Evolutionary conservation across 345 rosid species (phyloP), one percentile per base, ranked within the genome.

Genomic region (Anacardium occidentale): DNA sequence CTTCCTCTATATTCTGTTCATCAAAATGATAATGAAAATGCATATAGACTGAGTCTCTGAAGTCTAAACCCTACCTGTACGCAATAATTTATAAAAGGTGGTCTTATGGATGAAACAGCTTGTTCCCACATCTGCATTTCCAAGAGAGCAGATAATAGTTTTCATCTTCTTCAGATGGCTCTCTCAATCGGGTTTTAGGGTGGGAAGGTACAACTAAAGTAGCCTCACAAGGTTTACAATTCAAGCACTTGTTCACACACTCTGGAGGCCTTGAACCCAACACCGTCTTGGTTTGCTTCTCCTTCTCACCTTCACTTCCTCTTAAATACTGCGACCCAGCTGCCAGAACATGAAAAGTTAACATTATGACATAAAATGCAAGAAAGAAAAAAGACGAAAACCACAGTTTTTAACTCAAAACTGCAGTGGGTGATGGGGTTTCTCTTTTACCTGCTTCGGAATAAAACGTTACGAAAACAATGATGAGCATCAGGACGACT

Each of bases 91-190:
- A 1, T 64, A 5, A 47, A 5, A 5, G 7, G 8, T 34, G 52
- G 20, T 59, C 2, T 82, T 64, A 78, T 18, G 85, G 83, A 32
- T 76, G 78, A 65, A 76, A 82, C 34, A 82, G 68, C 66, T 79
- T 82, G 57, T 82, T 62, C 34, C 85, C 85, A 74, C 85, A 82
- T 74, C 68, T 82, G 75, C 85, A 82, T 65, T 72, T 82, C 85
- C 85, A 82, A 18, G 79, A 68, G 13, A 79, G 83, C 54, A 79
- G 78, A 64, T 82, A 82, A 47, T 82, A 82, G 62, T 75, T 66
- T 45, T 56, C 83, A 47, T 64, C 75, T 60, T 66, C 72, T n/a
- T 54, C 65, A 12, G 60, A 5, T 14, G 76, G 45, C 11, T 50
- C 68, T 47, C 32, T 66, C 65, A 51, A 52, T 50, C 26, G 56